Evolutionary conservation across 495 filamentous ascomycete genomes (phyloP), one percentile per base, ranked within the genome.

Genomic region (Chaetomium tenue): DNA sequence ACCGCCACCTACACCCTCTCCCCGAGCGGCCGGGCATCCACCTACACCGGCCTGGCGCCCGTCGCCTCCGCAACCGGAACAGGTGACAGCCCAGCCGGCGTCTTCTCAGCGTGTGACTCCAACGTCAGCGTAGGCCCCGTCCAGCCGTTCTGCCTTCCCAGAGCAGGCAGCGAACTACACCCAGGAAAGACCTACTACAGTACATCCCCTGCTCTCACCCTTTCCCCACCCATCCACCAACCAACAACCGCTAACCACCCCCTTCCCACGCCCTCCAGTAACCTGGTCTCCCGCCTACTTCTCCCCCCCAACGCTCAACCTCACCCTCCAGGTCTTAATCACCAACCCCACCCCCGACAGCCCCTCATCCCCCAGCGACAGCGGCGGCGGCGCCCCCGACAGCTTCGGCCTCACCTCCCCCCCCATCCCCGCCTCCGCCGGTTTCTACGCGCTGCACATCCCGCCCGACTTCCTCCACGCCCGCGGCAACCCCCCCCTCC

Each of bases 31-130:
- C 46, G 40, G 20, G 28, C 59, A 3, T 54, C 62, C 26, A 72
- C 70, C 20, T 71, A 66, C 62, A 74, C 71, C 9, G 72, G 71
- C n/a, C 60, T 71, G 42, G 60, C 72, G 12, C 74, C 74, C 1
- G 66, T 72, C 5, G 70, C 71, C 2, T 67, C 65, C 1, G 68
- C 74, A 9, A 66, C 71, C 2, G 67, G 64, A 1, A 57, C 48
- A 20, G 60, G 56, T 28, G 61, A 42, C 54, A 46, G 30, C 20
- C 56, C 23, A 2, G 63, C 51, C 0, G 74, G 73, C 39, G 61
- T 65, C 16, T 76, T 76, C 57, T 66, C 70, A 11, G 66, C 67
- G 7, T 76, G 74, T 65, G 46, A 51, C 12, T 26, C 56, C 23
- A 58, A 70, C 62, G 42, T 39, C 37, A 56, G 66, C 23, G 55